Evolutionary conservation across 176 grass and related monocot species (phyloP).

Genomic region (Cenchrus purpureus): DNA sequence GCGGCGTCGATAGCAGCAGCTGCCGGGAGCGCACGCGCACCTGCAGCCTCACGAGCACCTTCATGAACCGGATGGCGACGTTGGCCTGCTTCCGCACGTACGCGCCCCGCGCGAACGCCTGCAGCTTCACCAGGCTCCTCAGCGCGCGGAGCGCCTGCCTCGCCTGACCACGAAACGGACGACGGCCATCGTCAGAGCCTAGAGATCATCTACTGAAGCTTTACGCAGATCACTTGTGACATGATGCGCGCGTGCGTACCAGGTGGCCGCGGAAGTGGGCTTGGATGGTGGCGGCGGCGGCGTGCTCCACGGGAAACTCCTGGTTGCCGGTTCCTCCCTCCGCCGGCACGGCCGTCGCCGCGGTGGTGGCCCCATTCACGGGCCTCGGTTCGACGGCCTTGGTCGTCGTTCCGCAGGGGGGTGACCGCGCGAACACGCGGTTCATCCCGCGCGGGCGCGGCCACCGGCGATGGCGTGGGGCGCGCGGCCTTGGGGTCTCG

Average conservation of each 20-base stretch:
- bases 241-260: conserved; percentile 9
- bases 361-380: neutral
- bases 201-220: neutral
- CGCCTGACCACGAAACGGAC: neutral
- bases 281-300: conserved; percentile 44
- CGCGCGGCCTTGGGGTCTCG: neutral
- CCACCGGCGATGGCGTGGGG: neutral
- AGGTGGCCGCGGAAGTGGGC: conserved; percentile 49
- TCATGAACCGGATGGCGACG: conserved; percentile 45
- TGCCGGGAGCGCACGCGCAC: conserved; percentile 40
- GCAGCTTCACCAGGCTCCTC: conserved; percentile 56
- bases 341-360: neutral
- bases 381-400: neutral
- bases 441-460: conserved; percentile 7
- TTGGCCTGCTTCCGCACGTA: conserved; percentile 45
- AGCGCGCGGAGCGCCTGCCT: conserved; percentile 40
- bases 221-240: neutral
- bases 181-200: neutral
- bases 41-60: conserved; percentile 45
- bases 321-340: neutral
- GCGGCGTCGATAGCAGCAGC: conserved; percentile 16
- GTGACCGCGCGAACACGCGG: conserved; percentile 14
- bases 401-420: neutral
- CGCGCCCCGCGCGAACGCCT: conserved; percentile 46
- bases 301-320: neutral